Evolutionary conservation across 2,329 filamentous ascomycete genomes (phyloP).

Genomic region (Ophiognomonia clavigignenti-juglandacearum): DNA sequence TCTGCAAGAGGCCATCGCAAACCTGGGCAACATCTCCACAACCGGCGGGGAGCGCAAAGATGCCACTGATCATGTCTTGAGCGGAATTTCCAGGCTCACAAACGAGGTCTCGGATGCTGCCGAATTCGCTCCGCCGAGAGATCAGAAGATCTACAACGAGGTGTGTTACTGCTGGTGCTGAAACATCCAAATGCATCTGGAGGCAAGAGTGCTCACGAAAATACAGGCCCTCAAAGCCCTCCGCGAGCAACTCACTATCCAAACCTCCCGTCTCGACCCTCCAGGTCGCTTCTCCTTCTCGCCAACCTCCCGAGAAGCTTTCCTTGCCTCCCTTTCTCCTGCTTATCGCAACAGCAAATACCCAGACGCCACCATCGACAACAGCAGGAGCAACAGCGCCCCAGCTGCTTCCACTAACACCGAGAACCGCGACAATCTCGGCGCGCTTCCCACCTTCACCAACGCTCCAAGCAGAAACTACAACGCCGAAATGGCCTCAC

Average conservation of each 20-base stretch:
- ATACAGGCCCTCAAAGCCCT: constrained; percentile 71
- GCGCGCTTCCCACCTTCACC: constrained; percentile 30
- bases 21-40: constrained; percentile 57
- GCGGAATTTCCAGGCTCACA: constrained; percentile 73
- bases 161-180: constrained; percentile 35
- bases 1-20: constrained; percentile 70
- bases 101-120: constrained; percentile 81
- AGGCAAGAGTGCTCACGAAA: constrained; percentile 11
- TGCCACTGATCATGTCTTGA: constrained; percentile 74
- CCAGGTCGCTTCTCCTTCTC: constrained; percentile 79
- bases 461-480: constrained; percentile 39
- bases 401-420: no score
- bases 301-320: constrained; percentile 24
- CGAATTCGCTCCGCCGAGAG: constrained; percentile 79
- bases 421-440: constrained; percentile 18
- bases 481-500: constrained; percentile 49
- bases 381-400: neutral
- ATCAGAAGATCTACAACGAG: constrained; percentile 80
- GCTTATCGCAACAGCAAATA: no score
- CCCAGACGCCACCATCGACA: no score
- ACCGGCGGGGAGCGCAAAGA: constrained; percentile 72
- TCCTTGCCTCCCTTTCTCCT: constrained; percentile 14
- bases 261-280: constrained; percentile 62
- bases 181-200: neutral
- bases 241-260: constrained; percentile 71